Evolutionary conservation across 352 stramenopile species (phyloP).

Genomic region (Phytophthora sansomeana): DNA sequence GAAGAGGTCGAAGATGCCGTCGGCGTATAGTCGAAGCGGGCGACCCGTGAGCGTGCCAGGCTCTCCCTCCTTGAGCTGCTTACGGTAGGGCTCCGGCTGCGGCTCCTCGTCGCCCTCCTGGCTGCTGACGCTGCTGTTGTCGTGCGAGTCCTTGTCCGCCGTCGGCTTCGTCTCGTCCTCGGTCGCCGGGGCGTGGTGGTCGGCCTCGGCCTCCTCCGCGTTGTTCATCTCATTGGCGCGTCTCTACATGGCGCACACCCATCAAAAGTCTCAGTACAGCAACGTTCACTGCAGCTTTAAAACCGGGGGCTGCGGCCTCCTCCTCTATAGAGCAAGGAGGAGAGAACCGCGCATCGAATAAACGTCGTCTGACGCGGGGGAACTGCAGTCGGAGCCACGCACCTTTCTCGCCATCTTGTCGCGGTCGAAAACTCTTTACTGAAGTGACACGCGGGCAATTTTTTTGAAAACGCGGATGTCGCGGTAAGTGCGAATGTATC

Average conservation of each 20-base stretch:
- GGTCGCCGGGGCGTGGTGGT: conserved; percentile 18
- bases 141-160: conserved; percentile 28
- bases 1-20: conserved; percentile 92
- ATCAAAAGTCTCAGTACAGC: conserved; percentile 20
- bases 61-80: conserved; percentile 66
- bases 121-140: conserved; percentile 35
- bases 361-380: neutral
- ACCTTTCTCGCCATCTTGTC: conserved; percentile 46
- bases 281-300: conserved; percentile 2
- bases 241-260: conserved; percentile 31
- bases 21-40: conserved; percentile 85
- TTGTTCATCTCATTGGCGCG: conserved; percentile 51
- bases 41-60: conserved; percentile 76
- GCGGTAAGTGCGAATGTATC: conserved; percentile 1
- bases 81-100: conserved; percentile 65
- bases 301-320: neutral
- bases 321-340: neutral
- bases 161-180: conserved; percentile 31
- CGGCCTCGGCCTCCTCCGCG: conserved; percentile 39
- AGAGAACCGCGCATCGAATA: neutral
- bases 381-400: conserved; percentile 4
- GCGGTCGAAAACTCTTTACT: conserved; percentile 24
- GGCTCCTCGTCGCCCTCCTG: conserved; percentile 32
- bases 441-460: conserved; percentile 23
- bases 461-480: neutral